phyloP scores from a whole-genome alignment of 2,329 filamentous ascomycete species.

The Tetracladium maxilliforme region DNA sequence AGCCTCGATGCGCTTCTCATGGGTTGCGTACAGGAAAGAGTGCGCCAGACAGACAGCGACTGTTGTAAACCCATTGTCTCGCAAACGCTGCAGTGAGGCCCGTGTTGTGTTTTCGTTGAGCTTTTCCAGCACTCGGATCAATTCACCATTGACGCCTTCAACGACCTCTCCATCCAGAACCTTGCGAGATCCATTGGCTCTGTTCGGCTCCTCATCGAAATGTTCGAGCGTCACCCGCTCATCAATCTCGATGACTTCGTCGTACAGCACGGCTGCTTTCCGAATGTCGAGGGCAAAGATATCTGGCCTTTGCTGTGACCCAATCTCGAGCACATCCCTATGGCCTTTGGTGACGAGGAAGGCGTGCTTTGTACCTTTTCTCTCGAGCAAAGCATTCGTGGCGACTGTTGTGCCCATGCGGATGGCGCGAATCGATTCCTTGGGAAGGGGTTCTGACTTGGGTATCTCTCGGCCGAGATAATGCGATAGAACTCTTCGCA shows the following conservation, averaged over 20 bases:
- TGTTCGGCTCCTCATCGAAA: slow-evolving; percentile 52
- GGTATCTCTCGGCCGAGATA: slow-evolving; percentile 11
- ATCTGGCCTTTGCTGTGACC: slow-evolving; percentile 56
- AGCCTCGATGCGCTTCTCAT: slow-evolving; percentile 45
- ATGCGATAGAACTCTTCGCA: slow-evolving; percentile 14
- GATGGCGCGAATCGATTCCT: slow-evolving; percentile 41
- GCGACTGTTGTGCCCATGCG: slow-evolving; percentile 67
- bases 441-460: slow-evolving; percentile 12
- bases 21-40: slow-evolving; percentile 53
- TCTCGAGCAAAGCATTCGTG: slow-evolving; percentile 59
- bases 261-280: slow-evolving; percentile 53
- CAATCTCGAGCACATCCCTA: slow-evolving; percentile 58
- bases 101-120: too few relatives aligned
- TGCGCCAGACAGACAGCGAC: slow-evolving; percentile 56
- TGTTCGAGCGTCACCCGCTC: slow-evolving; percentile 61
- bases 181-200: slow-evolving; percentile 35
- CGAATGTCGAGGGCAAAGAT: slow-evolving; percentile 58
- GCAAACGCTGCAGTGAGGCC: slow-evolving; percentile 39
- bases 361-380: slow-evolving; percentile 57
- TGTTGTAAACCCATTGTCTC: slow-evolving; percentile 41
- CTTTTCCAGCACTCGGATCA: slow-evolving; percentile 14
- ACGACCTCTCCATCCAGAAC: slow-evolving; percentile 31
- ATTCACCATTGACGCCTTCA: slow-evolving; percentile 7
- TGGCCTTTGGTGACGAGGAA: slow-evolving; percentile 60
- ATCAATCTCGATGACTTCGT: slow-evolving; percentile 53